phyloP scores from a whole-genome alignment of 2,329 filamentous ascomycete species.

The Dendrostoma leiphaemia region DNA sequence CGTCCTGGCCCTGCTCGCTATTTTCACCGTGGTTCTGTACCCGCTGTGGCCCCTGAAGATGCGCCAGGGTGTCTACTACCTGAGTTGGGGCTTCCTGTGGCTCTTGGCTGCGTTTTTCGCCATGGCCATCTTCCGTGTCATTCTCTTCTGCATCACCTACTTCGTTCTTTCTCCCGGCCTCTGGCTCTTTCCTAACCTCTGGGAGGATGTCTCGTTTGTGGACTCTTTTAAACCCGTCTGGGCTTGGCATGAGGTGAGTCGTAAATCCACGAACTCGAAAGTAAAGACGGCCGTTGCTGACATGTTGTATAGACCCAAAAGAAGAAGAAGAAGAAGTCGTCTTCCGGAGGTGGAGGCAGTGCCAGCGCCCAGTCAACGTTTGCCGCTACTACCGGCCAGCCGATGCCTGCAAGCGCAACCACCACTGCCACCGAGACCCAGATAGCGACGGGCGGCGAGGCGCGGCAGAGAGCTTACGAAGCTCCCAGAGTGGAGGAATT shows the following conservation, averaged over 20 bases:
- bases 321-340: conserved; percentile 56
- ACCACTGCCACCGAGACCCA: conserved; percentile 58
- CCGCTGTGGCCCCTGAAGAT: conserved; percentile 92
- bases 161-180: conserved; percentile 81
- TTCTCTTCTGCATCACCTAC: conserved; percentile 90
- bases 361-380: conserved; percentile 42
- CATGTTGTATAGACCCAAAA: conserved; percentile 38
- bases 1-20: conserved; percentile 73
- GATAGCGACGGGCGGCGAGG: conserved; percentile 38
- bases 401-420: conserved; percentile 50
- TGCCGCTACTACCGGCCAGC: conserved; percentile 51
- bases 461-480: conserved; percentile 43
- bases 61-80: conserved; percentile 93
- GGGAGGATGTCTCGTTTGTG: conserved; percentile 97
- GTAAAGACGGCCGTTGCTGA: not conserved
- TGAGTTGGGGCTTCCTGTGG: conserved; percentile 89
- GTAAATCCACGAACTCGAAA: not conserved
- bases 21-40: conserved; percentile 91
- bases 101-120: conserved; percentile 91
- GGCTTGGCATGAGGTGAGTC: conserved; percentile 93
- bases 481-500: conserved; percentile 38
- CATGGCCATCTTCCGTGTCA: conserved; percentile 96
- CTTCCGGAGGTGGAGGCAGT: conserved; percentile 26
- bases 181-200: conserved; percentile 98
- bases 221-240: conserved; percentile 94